phyloP scores from a whole-genome alignment of 805 yeast genomes.

The Cyberlindnera nakhonratchasimensis region DNA sequence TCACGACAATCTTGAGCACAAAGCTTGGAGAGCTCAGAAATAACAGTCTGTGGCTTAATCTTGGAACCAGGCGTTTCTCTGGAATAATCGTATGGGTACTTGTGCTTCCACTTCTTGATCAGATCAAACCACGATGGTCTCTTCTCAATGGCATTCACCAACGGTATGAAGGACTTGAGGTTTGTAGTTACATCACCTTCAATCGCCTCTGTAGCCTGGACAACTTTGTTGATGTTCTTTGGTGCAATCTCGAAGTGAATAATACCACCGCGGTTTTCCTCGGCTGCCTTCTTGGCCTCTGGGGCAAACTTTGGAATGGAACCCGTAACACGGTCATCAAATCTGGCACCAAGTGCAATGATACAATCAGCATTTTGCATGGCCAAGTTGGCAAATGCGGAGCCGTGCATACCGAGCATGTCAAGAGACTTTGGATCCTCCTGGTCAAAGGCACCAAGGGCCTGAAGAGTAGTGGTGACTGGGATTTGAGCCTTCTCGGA shows the following conservation, averaged over 20 bases:
- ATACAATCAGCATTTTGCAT: constrained; percentile 92
- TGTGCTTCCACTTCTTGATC: constrained; percentile 76
- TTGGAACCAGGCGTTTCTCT: constrained; percentile 73
- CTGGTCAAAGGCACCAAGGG: constrained; percentile 92
- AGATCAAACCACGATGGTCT: constrained; percentile 79
- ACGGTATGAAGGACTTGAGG: constrained; percentile 68
- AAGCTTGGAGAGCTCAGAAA: constrained; percentile 71
- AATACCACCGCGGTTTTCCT: constrained; percentile 89
- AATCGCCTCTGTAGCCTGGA: constrained; percentile 91
- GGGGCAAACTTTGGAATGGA: constrained; percentile 88
- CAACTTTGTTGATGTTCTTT: constrained; percentile 96
- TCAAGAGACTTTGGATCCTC: constrained; percentile 85
- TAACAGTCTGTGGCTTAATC: constrained; percentile 91
- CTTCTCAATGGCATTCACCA: constrained; percentile 55
- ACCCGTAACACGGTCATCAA: constrained; percentile 97
- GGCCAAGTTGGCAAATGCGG: constrained; percentile 91
- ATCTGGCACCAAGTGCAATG: constrained; percentile 93
- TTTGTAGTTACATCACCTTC: constrained; percentile 93
- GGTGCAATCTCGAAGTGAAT: constrained; percentile 95
- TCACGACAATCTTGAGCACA: constrained; percentile 62
- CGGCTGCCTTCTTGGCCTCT: constrained; percentile 83
- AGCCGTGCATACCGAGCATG: constrained; percentile 99
- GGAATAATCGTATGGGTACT: constrained; percentile 83
- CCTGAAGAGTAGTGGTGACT: constrained; percentile 94
- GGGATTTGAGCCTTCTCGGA: constrained; percentile 92